A percentile compares a stretch with the other conserved stretches of the same genome.
Evolutionary conservation across 169 alveolate genomes (phyloP).

Genomic region (Besnoitia besnoiti): DNA sequence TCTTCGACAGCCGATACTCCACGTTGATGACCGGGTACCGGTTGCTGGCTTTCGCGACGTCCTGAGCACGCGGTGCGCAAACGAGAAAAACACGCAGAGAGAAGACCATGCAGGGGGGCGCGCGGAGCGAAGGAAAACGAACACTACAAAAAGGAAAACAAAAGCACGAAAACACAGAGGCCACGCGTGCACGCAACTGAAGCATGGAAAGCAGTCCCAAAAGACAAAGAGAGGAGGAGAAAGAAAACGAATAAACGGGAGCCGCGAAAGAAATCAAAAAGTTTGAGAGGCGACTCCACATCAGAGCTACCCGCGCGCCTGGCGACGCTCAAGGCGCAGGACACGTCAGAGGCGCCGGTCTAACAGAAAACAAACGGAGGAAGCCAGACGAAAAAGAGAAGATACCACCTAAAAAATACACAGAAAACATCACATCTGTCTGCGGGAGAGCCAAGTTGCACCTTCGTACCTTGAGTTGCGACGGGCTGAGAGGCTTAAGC

Average conservation of each 20-base stretch:
- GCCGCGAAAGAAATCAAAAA: background rate
- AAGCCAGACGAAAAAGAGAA: too few species aligned
- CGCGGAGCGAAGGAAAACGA: background rate
- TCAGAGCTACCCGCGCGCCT: background rate
- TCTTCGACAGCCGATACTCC: conserved; percentile 64
- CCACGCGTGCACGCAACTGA: background rate
- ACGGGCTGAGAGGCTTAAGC: conserved; percentile 79
- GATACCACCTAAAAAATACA: too few species aligned
- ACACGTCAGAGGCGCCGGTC: too few species aligned
- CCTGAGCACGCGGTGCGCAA: conserved; percentile 37
- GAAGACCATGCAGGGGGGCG: background rate
- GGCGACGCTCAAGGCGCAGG: background rate
- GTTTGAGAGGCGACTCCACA: too few species aligned
- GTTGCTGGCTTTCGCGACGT: conserved; percentile 89
- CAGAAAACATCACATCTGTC: too few species aligned
- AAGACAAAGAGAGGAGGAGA: background rate
- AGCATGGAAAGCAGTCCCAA: background rate
- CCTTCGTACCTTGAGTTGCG: conserved; percentile 75
- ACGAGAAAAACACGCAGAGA: background rate
- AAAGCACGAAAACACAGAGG: background rate
- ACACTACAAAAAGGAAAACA: background rate
- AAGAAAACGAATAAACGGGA: background rate
- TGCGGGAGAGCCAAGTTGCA: too few species aligned
- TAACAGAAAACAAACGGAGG: too few species aligned
- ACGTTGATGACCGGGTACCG: conserved; percentile 87